Evolutionary conservation across 2,329 filamentous ascomycete genomes (phyloP).

Genomic region (Tolypocladium cylindrosporum): DNA sequence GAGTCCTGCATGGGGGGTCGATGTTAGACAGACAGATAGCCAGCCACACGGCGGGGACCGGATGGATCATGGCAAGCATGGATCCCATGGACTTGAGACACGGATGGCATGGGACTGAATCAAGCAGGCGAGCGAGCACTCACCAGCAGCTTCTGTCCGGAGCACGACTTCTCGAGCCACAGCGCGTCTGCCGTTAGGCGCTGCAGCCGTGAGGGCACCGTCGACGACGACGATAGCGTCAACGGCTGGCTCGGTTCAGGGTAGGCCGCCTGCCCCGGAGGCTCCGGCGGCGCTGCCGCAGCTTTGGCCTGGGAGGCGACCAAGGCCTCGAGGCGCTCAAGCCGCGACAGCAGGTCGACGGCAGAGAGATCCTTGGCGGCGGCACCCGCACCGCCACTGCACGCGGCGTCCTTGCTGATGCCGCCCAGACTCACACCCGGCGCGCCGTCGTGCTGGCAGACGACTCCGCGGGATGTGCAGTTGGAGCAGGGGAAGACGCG

Average conservation of each 20-base stretch:
- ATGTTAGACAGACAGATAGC: not conserved
- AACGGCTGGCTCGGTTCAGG: constrained; percentile 2
- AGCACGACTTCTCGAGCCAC: constrained; percentile 20
- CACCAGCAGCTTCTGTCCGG: constrained; percentile 18
- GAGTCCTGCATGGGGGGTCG: constrained; percentile 13
- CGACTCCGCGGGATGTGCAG: constrained; percentile 23
- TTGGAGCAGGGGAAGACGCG: constrained; percentile 25
- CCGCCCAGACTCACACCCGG: not conserved
- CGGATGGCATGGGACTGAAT: not conserved
- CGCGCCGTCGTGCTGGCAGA: constrained; percentile 14
- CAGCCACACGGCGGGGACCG: not conserved
- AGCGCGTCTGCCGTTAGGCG: constrained; percentile 23
- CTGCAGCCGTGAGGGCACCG: constrained; percentile 19
- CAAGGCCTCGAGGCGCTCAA: constrained; percentile 11
- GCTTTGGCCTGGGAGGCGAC: constrained; percentile 6
- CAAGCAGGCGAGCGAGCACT: constrained; percentile 5
- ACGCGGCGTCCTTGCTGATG: not conserved
- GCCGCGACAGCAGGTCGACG: constrained; percentile 11
- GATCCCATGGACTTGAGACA: not conserved
- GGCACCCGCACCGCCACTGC: constrained; percentile 1
- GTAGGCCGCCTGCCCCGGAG: not conserved
- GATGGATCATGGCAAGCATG: not conserved
- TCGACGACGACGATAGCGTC: constrained; percentile 6
- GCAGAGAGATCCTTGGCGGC: constrained; percentile 8
- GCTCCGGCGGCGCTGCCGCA: not conserved